Evolutionary conservation across 495 filamentous ascomycete genomes (phyloP), one percentile per base, ranked within the genome.

Genomic region (Friedmanniomyces simplex): DNA sequence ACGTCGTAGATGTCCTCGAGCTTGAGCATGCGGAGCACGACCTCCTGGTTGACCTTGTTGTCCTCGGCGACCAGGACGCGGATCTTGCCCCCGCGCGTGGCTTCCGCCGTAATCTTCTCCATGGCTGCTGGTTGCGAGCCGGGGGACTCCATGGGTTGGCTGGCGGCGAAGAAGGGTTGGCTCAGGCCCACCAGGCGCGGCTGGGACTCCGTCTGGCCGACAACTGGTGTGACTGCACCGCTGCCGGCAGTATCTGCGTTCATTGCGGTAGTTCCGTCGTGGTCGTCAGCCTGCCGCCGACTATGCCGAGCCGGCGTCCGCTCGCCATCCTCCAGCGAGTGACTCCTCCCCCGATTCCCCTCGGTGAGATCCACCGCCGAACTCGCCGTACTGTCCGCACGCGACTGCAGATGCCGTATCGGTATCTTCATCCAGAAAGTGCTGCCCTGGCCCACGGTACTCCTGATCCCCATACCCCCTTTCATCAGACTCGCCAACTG

Each of bases 31-130:
- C 81, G 79, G n/a, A 85, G 70, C 28, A 95, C 89, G 16, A 96
- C 91, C 64, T 95, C 88, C 64, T 94, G 87, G 66, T 96, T 96
- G n/a, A 91, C 89, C 30, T 82, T 82, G 66, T 96, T 96, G 72
- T 96, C 90, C 66, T 96, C 90, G 0, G 91, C 90, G 22, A 96
- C 90, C n/a, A 96, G 73, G 5, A 95, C 87, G 28, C 85, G 82
- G 25, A 94, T 76, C 66, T 82, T 88, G 24, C 79, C 77, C 1
- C 76, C 79, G 1, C 61, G 56, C 11, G 72, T 67, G 42, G 72
- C 72, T 49, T 71, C 69, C 26, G 69, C 72, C 20, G 72, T 67
- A 30, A 73, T 75, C 39, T 70, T 69, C 61, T 83, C 76, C 62
- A 75, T 78, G 32, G 77, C 74, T 65, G 78, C 61, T 63, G 79